Percentiles rank a stretch among this genome's conserved stretches.
Conservation (phyloP, 2,329 filamentous ascomycete genomes). For the Phaeoacremonium minimum region DNA sequence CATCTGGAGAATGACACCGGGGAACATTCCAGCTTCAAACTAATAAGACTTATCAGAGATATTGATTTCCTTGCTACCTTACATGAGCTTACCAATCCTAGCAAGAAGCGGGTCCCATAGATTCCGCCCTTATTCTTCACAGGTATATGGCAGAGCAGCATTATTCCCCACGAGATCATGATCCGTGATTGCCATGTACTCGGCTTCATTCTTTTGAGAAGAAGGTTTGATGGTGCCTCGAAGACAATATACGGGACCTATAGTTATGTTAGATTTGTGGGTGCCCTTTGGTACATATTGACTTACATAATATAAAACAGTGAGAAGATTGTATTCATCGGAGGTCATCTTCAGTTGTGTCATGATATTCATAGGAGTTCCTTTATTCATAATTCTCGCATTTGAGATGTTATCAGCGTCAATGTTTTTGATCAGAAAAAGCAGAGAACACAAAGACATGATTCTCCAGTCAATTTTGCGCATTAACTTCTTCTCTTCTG, state of each 20-base stretch:
- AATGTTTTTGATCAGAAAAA: constrained; percentile 35
- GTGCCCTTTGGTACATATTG: constrained; percentile 19
- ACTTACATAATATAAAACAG: constrained; percentile 31
- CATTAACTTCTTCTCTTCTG: constrained; percentile 39
- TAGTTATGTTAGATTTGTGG: not conserved
- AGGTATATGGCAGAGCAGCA: constrained; percentile 25
- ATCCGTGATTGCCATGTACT: constrained; percentile 23
- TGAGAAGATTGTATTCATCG: constrained; percentile 33
- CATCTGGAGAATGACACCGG: constrained; percentile 36
- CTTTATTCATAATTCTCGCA: constrained; percentile 37
- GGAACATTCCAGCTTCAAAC: constrained; percentile 35
- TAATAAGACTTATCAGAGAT: constrained; percentile 8
- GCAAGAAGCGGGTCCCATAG: constrained; percentile 28
- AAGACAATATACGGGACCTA: constrained; percentile 6
- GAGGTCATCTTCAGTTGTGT: constrained; percentile 31
- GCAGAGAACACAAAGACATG: constrained; percentile 33
- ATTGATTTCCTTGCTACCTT: constrained; percentile 14
- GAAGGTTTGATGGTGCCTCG: constrained; percentile 7
- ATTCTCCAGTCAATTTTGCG: constrained; percentile 35
- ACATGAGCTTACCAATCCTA: constrained; percentile 20
- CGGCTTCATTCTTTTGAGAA: constrained; percentile 5
- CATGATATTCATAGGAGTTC: constrained; percentile 34
- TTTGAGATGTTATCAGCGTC: constrained; percentile 34
- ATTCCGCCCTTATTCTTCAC: constrained; percentile 30
- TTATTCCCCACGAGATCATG: constrained; percentile 33